A percentile compares a stretch with the other conserved stretches of the same genome.
These are phyloP conservation scores for Naganishia friedmannii DNA, from an alignment of 768 basidiomycete genomes.

Conservation along the genomic window DNA sequence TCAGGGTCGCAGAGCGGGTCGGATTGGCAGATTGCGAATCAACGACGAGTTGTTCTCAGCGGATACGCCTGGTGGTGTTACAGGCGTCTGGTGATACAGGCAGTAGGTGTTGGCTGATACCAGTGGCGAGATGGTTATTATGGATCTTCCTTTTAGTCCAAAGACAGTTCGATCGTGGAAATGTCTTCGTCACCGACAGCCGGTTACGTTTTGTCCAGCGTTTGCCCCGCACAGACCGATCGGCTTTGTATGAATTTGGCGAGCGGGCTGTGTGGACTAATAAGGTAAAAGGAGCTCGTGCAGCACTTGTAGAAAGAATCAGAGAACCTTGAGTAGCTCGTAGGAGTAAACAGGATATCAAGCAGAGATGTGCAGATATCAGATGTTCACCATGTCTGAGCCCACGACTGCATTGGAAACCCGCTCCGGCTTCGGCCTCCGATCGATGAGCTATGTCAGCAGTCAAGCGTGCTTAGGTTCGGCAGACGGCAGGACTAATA, in stretches of 20 bases:
- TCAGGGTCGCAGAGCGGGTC: neutral
- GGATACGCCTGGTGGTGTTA: neutral
- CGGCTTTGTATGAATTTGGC: neutral
- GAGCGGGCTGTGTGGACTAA: too few relatives aligned
- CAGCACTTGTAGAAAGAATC: too few relatives aligned
- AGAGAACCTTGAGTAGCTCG: too few relatives aligned
- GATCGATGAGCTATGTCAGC: too few relatives aligned
- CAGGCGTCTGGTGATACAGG: neutral
- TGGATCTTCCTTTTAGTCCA: neutral
- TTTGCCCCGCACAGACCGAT: constrained; percentile 1
- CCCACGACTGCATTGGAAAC: too few relatives aligned
- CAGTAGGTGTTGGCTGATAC: neutral
- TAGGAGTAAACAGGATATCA: too few relatives aligned
- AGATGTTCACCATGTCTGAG: too few relatives aligned
- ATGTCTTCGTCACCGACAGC: neutral
- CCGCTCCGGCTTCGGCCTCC: too few relatives aligned
- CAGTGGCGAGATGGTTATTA: neutral
- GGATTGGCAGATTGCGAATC: neutral
- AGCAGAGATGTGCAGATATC: too few relatives aligned
- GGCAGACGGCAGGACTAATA: too few relatives aligned
- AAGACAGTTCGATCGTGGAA: neutral
- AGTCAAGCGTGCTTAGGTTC: too few relatives aligned
- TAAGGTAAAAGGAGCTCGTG: too few relatives aligned
- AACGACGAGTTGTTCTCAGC: neutral
- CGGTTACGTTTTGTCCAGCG: neutral